Conservation (phyloP, 768 basidiomycete species). For the Lactarius hatsudake region DNA sequence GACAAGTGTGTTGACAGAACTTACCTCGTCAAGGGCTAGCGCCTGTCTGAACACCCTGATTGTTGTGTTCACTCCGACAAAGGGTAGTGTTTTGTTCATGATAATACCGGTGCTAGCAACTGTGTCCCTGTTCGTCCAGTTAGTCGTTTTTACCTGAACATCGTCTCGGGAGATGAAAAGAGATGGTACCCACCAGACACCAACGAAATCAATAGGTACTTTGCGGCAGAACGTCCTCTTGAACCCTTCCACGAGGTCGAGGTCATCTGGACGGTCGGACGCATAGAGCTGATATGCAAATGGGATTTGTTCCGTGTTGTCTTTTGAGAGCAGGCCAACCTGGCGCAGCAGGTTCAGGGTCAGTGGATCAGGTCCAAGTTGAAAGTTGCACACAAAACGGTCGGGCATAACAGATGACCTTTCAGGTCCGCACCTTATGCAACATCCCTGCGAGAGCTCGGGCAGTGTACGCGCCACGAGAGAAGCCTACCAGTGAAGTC, state of each 20-base stretch:
- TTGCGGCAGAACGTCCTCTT: constrained; percentile 66
- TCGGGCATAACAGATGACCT: neutral
- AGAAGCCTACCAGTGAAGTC: constrained; percentile 56
- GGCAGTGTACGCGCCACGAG: constrained; percentile 63
- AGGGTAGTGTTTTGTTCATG: constrained; percentile 57
- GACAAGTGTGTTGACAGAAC: constrained; percentile 18
- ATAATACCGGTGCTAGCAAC: constrained; percentile 73
- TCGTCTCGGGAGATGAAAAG: neutral
- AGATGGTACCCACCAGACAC: constrained; percentile 58
- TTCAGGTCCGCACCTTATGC: constrained; percentile 42
- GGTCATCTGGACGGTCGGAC: constrained; percentile 41
- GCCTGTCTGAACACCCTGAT: constrained; percentile 78
- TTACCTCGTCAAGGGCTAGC: constrained; percentile 71
- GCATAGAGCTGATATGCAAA: constrained; percentile 77
- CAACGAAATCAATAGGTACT: constrained; percentile 79
- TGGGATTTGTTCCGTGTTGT: constrained; percentile 64
- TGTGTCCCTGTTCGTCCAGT: constrained; percentile 56
- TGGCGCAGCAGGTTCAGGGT: constrained; percentile 30
- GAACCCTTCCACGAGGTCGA: constrained; percentile 57
- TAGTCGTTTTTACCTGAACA: neutral
- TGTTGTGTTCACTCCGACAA: constrained; percentile 56
- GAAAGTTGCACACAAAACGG: neutral
- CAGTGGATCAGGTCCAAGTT: neutral
- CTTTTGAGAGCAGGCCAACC: constrained; percentile 68
- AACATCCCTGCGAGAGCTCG: constrained; percentile 79